Percentiles rank a stretch among this genome's conserved stretches.
phyloP scores from a whole-genome alignment of 2,329 filamentous ascomycete species.

The Aspergillus calidoustus region DNA sequence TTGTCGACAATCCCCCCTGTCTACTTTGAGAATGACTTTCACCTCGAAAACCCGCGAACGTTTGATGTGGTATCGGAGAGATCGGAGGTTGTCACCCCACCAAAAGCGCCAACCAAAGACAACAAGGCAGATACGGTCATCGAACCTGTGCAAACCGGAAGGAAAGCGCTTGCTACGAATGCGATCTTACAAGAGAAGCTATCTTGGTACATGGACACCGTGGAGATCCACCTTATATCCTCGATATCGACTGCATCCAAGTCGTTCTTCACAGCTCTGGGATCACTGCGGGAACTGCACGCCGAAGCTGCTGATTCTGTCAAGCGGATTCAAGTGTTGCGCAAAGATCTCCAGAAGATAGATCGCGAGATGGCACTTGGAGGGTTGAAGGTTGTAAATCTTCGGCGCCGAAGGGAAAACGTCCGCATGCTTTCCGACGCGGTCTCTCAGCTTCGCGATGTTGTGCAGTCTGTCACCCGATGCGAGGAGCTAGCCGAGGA shows the following conservation, averaged over 20 bases:
- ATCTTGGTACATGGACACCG: constrained; percentile 99
- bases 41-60: constrained; percentile 90
- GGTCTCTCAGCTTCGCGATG: constrained; percentile 77
- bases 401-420: constrained; percentile 82
- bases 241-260: constrained; percentile 95
- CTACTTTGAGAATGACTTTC: constrained; percentile 95
- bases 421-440: constrained; percentile 79
- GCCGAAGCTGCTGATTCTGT: constrained; percentile 92
- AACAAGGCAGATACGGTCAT: constrained; percentile 62
- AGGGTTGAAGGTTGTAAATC: constrained; percentile 82
- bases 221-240: constrained; percentile 94
- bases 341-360: constrained; percentile 77
- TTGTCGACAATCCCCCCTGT: constrained; percentile 89
- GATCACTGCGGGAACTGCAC: constrained; percentile 87
- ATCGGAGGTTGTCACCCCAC: constrained; percentile 86
- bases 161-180: constrained; percentile 92
- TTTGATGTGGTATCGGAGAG: constrained; percentile 97
- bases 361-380: constrained; percentile 86
- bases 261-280: constrained; percentile 93
- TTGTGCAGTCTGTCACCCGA: constrained; percentile 73
- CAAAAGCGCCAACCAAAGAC: constrained; percentile 58
- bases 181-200: constrained; percentile 97
- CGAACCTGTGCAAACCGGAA: constrained; percentile 59
- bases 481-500: constrained; percentile 83
- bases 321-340: constrained; percentile 76